Evolutionary conservation across 2,329 filamentous ascomycete genomes (phyloP), one percentile per base, ranked within the genome.

Genomic region (Arthrobotrys conoides): DNA sequence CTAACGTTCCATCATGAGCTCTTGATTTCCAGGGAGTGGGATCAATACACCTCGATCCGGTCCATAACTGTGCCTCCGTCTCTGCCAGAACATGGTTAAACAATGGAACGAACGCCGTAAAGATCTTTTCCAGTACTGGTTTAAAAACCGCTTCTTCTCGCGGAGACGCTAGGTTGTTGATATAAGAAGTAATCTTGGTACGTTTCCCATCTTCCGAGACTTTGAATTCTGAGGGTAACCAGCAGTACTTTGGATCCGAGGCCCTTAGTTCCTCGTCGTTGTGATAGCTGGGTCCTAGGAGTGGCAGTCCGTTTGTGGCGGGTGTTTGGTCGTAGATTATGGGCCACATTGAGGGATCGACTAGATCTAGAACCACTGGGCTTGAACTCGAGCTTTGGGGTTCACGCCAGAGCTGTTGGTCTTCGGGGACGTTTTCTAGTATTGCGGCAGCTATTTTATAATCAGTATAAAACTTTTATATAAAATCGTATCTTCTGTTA

Each of bases 341-440:
- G 9, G 59, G 59, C 36, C 38, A 64, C 36, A 48, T 27, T 5
- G 59, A 64, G 10, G 59, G 59, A 22, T 48, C 59, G 20, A 64
- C 16, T 38, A 64, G 12, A 24, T 48, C 41, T 1, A 46, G 18
- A 0, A 64, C 20, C 76, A 86, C 87, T 0, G 84, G 5, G 9
- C 9, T 8, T 36, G 33, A 36, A 36, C 9, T 10, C 33, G 33
- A 36, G 9, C 9, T 10, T 8, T 83, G 46, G n/a, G 46, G 36
- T 89, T 84, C 16, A 4, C 16, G 89, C 87, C 88, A 92, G 82
- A 91, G 90, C 79, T 87, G 87, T 36, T 85, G 64, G 0, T 84
- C 67, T 9, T 87, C 86, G 0, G 87, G 86, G 0, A 88, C 84
- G 16, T 87, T 82, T 76, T 90, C 87, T 0, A 92, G 84, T 6